A percentile compares a stretch with the other conserved stretches of the same genome.
Conservation (phyloP, 345 rosid genomes). For the Sisymbrium altissimum region DNA sequence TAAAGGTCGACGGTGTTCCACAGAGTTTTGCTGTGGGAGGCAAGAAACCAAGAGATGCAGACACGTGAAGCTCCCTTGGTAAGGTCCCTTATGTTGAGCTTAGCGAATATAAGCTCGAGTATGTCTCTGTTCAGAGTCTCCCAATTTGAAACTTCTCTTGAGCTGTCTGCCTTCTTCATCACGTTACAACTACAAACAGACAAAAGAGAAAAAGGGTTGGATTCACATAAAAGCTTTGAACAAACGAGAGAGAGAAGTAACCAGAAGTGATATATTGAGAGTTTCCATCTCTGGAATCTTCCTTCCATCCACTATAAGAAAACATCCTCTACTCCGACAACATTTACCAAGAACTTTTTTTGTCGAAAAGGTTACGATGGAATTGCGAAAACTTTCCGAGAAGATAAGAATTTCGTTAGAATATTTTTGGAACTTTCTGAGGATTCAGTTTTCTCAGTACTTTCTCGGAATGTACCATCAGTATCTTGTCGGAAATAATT, state of each 20-base stretch:
- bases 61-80: constrained; percentile 7
- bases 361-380: not conserved
- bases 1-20: not conserved
- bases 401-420: not conserved
- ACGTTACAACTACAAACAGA: not conserved
- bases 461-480: not conserved
- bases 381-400: not conserved
- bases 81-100: not conserved
- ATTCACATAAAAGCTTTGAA: no score
- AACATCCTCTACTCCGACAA: not conserved
- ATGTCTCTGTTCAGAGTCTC: not conserved
- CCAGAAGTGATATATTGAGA: no score
- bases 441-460: not conserved
- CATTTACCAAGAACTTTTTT: not conserved
- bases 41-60: constrained; percentile 7
- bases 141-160: not conserved
- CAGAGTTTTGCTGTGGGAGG: no score
- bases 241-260: no score
- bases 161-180: not conserved
- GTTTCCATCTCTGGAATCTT: no score
- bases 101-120: not conserved
- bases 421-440: not conserved
- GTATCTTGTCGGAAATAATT: not conserved
- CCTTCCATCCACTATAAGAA: no score
- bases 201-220: not conserved